Base-by-base conservation (phyloP, 176 grass and related monocot genomes). In the Luzula sylvatica region DNA sequence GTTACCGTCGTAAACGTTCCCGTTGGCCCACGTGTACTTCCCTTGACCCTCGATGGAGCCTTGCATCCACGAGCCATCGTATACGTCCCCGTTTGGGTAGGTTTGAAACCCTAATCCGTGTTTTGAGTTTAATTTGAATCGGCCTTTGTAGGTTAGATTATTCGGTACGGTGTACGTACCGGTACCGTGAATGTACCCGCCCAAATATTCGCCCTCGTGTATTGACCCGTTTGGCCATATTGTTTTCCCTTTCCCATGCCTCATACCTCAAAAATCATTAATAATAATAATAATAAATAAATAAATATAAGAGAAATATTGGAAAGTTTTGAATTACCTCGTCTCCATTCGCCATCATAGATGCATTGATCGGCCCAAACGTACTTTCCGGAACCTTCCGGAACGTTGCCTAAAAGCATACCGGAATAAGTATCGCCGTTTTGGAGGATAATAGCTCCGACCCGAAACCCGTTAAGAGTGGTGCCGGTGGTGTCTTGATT, bases 31-130 rank as follows among this genome's bases (percentile, higher is more conserved):
- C 12, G 68, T 82, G 62, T 90, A 98, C 46, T 86, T 90, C 2
- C 92, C 85, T 47, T 78, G 78, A 11, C 92, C 92, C 49, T 82
- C 81, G 73, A 90, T 79, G 48, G 62, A 59, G 66, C 92, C 92
- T 58, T 86, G 85, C 23, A 90, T 98, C 92, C 92, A 98, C 2
- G 92, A 80, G 56, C 92, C 85, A 39, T 98, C 85, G 67, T 82
- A 98, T 9, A 71, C 41, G 48, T 98, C 85, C 46, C 85, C 78
- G 52, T 90, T 83, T 28, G 92, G 81, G 52, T 71, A 83, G 32
- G 65, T 90, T 78, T 98, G 77, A 41, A 52, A 74, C 44, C 92
- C 92, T 50, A 90, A 71, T 1, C 92, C 92, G 59, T 98, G 92
- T 52, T 90, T 86, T 30, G 65, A 70, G 47, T 90, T 90, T 64